Percentiles rank a stretch among this genome's conserved stretches.
phyloP scores from a whole-genome alignment of 2,329 filamentous ascomycete genomes.

The Alternaria infectoria region DNA sequence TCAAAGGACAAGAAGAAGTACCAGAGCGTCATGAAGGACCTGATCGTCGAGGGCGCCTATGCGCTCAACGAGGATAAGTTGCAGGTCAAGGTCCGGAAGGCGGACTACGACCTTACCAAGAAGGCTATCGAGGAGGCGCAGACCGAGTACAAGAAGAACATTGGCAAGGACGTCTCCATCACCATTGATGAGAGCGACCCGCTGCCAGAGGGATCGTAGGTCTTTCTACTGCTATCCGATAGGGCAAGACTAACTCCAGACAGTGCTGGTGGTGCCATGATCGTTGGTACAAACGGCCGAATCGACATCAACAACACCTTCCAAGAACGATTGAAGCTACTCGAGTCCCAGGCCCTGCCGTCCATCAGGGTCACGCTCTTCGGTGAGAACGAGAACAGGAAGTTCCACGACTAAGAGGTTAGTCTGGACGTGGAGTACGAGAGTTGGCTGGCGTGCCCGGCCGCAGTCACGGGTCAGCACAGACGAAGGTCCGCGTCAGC shows the following conservation, averaged over 20 bases:
- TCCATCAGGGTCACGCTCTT: conserved; percentile 86
- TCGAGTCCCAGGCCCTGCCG: conserved; percentile 85
- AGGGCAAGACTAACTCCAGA: conserved; percentile 12
- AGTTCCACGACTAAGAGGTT: conserved; percentile 79
- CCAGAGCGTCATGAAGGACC: conserved; percentile 73
- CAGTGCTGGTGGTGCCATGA: conserved; percentile 82
- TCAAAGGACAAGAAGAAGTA: conserved; percentile 77
- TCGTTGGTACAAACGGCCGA: conserved; percentile 85
- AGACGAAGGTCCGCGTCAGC: not conserved
- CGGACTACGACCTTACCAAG: conserved; percentile 76
- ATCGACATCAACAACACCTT: conserved; percentile 99
- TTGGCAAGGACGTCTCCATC: conserved; percentile 71
- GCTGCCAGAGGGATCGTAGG: conserved; percentile 83
- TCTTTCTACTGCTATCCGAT: too few species aligned
- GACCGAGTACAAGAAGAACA: conserved; percentile 82
- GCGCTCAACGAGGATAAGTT: conserved; percentile 82
- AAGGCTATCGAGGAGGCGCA: conserved; percentile 78
- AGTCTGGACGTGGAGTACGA: not conserved
- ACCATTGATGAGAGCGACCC: conserved; percentile 79
- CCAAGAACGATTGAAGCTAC: conserved; percentile 83
- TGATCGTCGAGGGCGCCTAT: conserved; percentile 90
- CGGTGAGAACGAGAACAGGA: conserved; percentile 92
- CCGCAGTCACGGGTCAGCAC: not conserved
- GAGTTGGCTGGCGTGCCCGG: not conserved
- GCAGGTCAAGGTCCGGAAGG: conserved; percentile 75